Conservation (phyloP, 2,329 filamentous ascomycete species). For the Aspergillus fructus region DNA sequence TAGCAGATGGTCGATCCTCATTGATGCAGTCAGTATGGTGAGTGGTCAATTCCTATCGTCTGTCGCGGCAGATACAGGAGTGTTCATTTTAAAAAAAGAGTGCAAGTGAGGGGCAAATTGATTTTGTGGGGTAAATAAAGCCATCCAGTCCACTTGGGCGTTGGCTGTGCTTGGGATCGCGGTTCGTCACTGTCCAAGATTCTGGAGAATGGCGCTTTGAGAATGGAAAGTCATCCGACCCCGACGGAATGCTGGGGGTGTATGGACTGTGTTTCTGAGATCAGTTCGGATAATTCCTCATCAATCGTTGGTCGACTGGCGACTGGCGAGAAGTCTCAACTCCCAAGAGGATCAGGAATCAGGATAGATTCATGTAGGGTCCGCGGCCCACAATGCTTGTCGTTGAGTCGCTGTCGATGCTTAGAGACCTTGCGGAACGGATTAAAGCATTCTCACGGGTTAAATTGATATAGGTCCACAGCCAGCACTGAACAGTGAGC, state of each 20-base stretch:
- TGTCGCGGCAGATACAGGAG: background rate
- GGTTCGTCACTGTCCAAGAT: background rate
- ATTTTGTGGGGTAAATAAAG: slow-evolving; percentile 3
- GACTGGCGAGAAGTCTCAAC: background rate
- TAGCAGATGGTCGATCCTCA: background rate
- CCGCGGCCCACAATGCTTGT: background rate
- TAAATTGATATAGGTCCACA: background rate
- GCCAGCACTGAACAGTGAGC: background rate
- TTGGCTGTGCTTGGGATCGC: background rate
- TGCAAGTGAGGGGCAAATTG: background rate
- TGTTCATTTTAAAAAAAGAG: background rate
- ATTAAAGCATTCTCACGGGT: background rate
- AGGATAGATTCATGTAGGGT: background rate
- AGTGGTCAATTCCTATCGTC: background rate
- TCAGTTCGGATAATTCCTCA: background rate
- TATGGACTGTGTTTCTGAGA: too few species aligned
- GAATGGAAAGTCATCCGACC: background rate
- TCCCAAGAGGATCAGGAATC: background rate
- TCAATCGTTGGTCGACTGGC: background rate
- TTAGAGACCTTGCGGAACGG: too few species aligned
- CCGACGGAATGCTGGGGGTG: too few species aligned
- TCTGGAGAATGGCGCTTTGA: background rate
- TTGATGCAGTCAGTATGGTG: background rate
- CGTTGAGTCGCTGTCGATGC: background rate
- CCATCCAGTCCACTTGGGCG: background rate